These are phyloP conservation scores for Phytophthora sojae DNA, from an alignment of 352 stramenopile species.

Conservation along the genomic window DNA sequence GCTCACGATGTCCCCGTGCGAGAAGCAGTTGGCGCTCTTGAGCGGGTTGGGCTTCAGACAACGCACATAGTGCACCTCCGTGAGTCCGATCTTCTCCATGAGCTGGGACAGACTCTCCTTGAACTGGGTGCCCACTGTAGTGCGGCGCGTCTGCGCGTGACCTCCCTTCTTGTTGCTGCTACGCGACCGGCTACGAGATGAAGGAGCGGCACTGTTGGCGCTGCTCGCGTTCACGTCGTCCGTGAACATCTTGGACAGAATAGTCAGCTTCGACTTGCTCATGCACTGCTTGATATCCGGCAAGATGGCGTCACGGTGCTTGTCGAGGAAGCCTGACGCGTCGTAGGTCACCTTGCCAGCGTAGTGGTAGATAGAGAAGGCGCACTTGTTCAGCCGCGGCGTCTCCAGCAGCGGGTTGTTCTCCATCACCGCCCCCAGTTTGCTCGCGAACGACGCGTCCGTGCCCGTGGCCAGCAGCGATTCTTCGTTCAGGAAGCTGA, in stretches of 20 bases:
- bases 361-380: conserved; percentile 90
- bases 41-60: conserved; percentile 85
- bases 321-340: conserved; percentile 83
- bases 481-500: conserved; percentile 93
- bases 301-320: conserved; percentile 85
- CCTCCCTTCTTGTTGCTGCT: conserved; percentile 54
- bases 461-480: conserved; percentile 84
- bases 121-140: conserved; percentile 87
- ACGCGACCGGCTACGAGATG: conserved; percentile 23
- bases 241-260: conserved; percentile 78
- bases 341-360: conserved; percentile 89
- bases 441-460: conserved; percentile 89
- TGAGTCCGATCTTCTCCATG: conserved; percentile 90
- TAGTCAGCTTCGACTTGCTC: conserved; percentile 68
- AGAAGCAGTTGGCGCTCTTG: conserved; percentile 80
- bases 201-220: conserved; percentile 6
- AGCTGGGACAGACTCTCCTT: conserved; percentile 84
- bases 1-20: conserved; percentile 79
- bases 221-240: conserved; percentile 51
- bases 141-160: conserved; percentile 67
- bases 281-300: conserved; percentile 89
- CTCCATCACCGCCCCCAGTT: conserved; percentile 88
- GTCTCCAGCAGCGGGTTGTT: conserved; percentile 89
- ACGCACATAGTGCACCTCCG: conserved; percentile 88
- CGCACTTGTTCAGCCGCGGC: conserved; percentile 81